Conservation (phyloP, 2,329 filamentous ascomycete genomes). For the Exophiala aquamarina region DNA sequence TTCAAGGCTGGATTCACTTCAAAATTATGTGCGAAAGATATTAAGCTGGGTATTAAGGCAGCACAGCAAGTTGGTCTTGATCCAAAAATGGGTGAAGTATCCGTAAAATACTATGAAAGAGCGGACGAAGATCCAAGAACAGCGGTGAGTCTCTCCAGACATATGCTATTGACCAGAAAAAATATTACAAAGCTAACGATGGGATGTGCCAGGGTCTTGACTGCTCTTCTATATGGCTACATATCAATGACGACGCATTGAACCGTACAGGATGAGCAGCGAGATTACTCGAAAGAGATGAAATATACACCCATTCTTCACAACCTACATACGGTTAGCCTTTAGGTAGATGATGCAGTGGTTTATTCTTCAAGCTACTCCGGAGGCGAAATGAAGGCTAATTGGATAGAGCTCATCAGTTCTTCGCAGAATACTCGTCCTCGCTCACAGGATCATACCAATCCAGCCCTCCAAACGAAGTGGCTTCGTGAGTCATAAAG, state of each 20-base stretch:
- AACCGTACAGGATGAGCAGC: neutral
- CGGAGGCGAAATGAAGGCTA: neutral
- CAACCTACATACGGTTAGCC: too few species aligned
- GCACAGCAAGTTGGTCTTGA: slow-evolving; percentile 4
- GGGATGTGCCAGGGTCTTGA: neutral
- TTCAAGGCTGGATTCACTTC: slow-evolving; percentile 4
- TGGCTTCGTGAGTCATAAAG: slow-evolving; percentile 42
- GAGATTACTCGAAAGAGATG: too few species aligned
- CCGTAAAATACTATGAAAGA: slow-evolving; percentile 1
- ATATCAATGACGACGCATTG: neutral
- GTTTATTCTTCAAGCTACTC: too few species aligned
- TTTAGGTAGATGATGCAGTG: too few species aligned
- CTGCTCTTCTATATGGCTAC: slow-evolving; percentile 4
- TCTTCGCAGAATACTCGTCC: slow-evolving; percentile 34
- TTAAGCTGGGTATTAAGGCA: slow-evolving; percentile 5
- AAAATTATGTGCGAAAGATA: slow-evolving; percentile 6
- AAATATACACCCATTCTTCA: too few species aligned
- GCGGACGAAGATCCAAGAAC: slow-evolving; percentile 8
- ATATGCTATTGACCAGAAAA: too few species aligned
- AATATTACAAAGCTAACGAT: neutral
- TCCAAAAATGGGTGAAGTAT: slow-evolving; percentile 5
- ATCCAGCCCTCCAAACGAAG: slow-evolving; percentile 37
- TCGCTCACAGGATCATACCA: slow-evolving; percentile 39
- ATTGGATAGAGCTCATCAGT: neutral
- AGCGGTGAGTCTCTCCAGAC: slow-evolving; percentile 8